A percentile compares a stretch with the other conserved stretches of the same genome.
phyloP scores from a whole-genome alignment of 192 early-diverging fungal genomes.

The Umbelopsis sp. region DNA sequence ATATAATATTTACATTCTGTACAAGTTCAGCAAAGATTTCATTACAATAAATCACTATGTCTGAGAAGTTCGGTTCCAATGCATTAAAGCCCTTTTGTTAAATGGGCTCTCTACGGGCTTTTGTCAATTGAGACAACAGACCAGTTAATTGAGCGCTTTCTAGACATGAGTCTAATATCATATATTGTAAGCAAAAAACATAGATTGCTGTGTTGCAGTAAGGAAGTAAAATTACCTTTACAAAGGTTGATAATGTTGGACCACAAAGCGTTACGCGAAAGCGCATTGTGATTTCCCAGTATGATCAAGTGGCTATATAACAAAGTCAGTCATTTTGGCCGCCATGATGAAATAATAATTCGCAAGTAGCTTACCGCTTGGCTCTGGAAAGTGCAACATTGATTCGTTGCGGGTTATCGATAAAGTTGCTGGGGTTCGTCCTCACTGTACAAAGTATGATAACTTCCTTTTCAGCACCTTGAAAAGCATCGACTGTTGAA shows the following conservation, averaged over 20 bases:
- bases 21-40: too few relatives aligned
- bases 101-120: too few relatives aligned
- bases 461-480: conserved; percentile 77
- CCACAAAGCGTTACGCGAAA: conserved; percentile 39
- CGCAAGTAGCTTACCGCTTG: conserved; percentile 48
- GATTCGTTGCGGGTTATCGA: conserved; percentile 66
- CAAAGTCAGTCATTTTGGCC: background rate
- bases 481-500: conserved; percentile 76
- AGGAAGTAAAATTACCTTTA: background rate
- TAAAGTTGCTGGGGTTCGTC: conserved; percentile 59
- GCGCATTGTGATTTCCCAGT: conserved; percentile 50
- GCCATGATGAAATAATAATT: background rate
- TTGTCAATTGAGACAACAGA: too few relatives aligned
- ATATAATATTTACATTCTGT: background rate
- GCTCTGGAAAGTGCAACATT: conserved; percentile 79
- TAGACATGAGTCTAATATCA: background rate
- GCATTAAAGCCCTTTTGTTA: too few relatives aligned
- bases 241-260: conserved; percentile 2
- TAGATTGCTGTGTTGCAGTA: background rate
- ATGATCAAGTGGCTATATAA: conserved; percentile 60
- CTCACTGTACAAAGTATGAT: conserved; percentile 73
- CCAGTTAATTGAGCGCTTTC: too few relatives aligned
- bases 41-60: too few relatives aligned
- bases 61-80: too few relatives aligned
- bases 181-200: background rate